phyloP scores from a whole-genome alignment of 768 basidiomycete species.

The Naganishia vishniacii region DNA sequence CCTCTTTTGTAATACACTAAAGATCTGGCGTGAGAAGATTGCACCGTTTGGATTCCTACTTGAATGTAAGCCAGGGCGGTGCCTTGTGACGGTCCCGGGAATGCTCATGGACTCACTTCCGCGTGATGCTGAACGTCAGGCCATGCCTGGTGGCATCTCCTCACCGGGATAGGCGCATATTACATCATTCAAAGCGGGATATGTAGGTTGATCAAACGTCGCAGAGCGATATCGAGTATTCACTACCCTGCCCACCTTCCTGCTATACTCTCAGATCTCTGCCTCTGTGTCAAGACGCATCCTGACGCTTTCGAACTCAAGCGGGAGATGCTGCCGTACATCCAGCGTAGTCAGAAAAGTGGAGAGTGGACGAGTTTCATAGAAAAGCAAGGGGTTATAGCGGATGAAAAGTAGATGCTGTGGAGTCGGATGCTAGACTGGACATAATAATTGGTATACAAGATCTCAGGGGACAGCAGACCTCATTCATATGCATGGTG shows the following conservation, averaged over 20 bases:
- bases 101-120: no score
- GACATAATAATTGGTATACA: no score
- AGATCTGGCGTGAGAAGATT: conserved; percentile 25
- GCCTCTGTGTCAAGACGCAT: conserved; percentile 15
- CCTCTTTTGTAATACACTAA: conserved; percentile 57
- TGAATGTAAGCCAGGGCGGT: conserved; percentile 35
- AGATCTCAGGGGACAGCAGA: no score
- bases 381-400: background rate
- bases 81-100: no score
- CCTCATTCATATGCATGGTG: background rate
- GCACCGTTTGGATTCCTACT: conserved; percentile 35
- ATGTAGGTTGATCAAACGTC: conserved; percentile 31
- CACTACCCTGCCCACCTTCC: background rate
- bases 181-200: conserved; percentile 37
- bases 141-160: conserved; percentile 42
- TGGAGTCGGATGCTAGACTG: no score
- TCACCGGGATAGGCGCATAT: conserved; percentile 41
- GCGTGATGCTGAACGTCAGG: no score
- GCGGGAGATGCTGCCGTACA: conserved; percentile 11
- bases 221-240: background rate
- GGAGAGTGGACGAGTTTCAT: background rate
- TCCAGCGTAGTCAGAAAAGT: background rate
- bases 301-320: conserved; percentile 15
- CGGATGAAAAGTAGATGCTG: no score
- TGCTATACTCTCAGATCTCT: conserved; percentile 1